These are phyloP conservation scores for Trypanosoma platydactyli DNA, from an alignment of 208 protist species.

Conservation along the genomic window DNA sequence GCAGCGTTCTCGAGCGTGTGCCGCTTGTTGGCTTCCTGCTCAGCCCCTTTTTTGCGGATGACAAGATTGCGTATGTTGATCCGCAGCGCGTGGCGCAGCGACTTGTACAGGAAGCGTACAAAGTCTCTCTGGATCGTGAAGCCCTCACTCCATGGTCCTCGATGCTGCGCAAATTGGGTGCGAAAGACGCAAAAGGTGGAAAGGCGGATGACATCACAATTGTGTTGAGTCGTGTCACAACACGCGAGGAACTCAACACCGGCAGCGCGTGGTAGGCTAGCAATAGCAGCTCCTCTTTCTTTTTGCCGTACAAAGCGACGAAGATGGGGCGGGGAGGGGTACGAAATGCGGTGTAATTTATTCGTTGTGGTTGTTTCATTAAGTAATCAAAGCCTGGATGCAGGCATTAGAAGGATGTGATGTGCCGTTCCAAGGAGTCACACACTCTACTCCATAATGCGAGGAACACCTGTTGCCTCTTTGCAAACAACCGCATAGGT, in stretches of 20 bases:
- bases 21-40: conserved; percentile 79
- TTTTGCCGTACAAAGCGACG: not conserved
- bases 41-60: conserved; percentile 63
- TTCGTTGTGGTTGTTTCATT: not conserved
- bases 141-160: conserved; percentile 81
- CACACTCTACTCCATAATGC: no score
- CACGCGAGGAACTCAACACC: conserved; percentile 73
- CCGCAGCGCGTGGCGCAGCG: conserved; percentile 89
- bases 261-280: conserved; percentile 52
- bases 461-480: no score
- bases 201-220: conserved; percentile 92
- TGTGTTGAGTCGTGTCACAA: conserved; percentile 82
- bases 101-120: conserved; percentile 80
- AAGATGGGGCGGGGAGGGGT: not conserved
- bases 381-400: no score
- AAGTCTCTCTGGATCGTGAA: conserved; percentile 61
- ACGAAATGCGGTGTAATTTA: not conserved
- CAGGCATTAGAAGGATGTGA: no score
- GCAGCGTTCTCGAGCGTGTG: conserved; percentile 63
- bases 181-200: conserved; percentile 71
- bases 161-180: conserved; percentile 81
- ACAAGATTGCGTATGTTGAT: conserved; percentile 78
- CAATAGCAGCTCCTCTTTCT: not conserved
- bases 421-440: no score
- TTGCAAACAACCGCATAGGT: no score